Evolutionary conservation across 768 basidiomycete genomes (phyloP).

Genomic region (Suillus paluster): DNA sequence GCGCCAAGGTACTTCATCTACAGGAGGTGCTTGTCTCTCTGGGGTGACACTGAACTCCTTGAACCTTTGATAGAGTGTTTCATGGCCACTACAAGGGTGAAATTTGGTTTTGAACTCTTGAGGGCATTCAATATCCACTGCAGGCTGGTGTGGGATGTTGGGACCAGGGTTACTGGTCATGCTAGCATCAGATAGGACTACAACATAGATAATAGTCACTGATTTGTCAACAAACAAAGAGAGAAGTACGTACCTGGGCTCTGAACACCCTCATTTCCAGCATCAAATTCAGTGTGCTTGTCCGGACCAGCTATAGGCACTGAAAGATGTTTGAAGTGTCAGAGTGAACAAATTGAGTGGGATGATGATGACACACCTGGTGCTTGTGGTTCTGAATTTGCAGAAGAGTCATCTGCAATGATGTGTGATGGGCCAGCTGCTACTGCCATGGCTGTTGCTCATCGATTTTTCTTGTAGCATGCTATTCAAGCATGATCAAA

Average conservation of each 20-base stretch:
- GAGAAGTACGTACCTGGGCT: background rate
- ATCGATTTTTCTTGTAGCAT: background rate
- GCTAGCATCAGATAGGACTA: background rate
- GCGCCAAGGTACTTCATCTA: background rate
- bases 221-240: background rate
- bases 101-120: constrained; percentile 28
- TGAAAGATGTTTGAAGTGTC: too few species aligned
- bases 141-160: background rate
- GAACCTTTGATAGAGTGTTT: constrained; percentile 16
- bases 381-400: too few species aligned
- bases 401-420: too few species aligned
- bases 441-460: background rate
- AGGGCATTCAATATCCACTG: background rate
- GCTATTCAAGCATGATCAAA: background rate
- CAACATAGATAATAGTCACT: background rate
- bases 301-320: too few species aligned
- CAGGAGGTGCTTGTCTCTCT: background rate
- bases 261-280: background rate
- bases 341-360: too few species aligned
- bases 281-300: background rate
- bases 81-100: constrained; percentile 24
- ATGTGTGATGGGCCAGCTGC: background rate
- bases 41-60: constrained; percentile 15
- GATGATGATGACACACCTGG: too few species aligned
- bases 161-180: background rate